phyloP scores from a whole-genome alignment of 2,329 filamentous ascomycete species.

The Stenocarpella maydis region DNA sequence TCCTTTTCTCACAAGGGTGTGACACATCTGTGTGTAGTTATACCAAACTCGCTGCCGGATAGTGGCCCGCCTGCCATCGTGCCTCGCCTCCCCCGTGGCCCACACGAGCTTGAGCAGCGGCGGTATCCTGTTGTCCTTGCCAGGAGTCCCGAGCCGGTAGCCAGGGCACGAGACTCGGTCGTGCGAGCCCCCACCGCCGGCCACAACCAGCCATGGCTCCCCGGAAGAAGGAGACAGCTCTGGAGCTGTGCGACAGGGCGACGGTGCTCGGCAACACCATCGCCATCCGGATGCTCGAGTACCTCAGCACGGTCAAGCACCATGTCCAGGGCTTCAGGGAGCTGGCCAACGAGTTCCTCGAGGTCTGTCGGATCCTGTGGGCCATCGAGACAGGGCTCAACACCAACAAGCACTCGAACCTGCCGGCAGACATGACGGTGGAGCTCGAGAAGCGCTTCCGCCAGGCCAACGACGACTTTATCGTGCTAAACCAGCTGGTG shows the following conservation, averaged over 20 bases:
- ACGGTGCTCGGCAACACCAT: conserved; percentile 70
- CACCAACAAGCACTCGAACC: conserved; percentile 56
- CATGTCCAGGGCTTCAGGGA: conserved; percentile 64
- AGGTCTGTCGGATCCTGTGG: conserved; percentile 71
- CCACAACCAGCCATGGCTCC: conserved; percentile 37
- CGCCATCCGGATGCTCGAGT: conserved; percentile 71
- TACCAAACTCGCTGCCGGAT: conserved; percentile 21
- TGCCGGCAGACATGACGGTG: conserved; percentile 67
- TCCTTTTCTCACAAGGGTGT: conserved; percentile 3
- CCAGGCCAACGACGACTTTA: conserved; percentile 67
- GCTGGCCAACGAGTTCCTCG: conserved; percentile 72
- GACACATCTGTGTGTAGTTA: conserved; percentile 9
- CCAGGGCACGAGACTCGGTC: not conserved
- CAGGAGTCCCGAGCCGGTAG: not conserved
- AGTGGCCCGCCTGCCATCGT: conserved; percentile 20
- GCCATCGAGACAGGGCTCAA: conserved; percentile 72
- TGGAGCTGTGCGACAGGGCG: conserved; percentile 64
- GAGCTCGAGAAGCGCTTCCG: conserved; percentile 72
- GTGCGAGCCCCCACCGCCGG: not conserved
- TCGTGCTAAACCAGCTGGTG: conserved; percentile 69
- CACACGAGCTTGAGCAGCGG: not conserved
- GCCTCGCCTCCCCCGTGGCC: not conserved
- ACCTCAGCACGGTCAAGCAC: conserved; percentile 64
- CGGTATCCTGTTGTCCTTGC: not conserved
- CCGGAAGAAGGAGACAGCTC: conserved; percentile 43